Evolutionary conservation across 805 yeast species (phyloP).

Genomic region (Saccharomycopsis fermentans): DNA sequence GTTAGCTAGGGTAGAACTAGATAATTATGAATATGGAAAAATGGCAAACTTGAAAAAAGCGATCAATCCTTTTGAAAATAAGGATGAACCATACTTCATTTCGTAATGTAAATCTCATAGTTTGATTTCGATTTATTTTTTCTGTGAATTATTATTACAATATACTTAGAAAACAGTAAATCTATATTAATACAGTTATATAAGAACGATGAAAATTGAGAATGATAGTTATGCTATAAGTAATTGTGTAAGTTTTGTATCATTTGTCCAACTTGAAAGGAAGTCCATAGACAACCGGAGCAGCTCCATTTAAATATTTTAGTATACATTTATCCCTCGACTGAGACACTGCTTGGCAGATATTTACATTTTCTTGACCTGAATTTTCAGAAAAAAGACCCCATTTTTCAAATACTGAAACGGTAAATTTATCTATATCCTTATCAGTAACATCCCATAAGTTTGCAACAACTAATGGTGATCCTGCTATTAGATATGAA

Average conservation of each 20-base stretch:
- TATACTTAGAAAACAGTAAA: neutral
- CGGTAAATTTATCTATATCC: slow-evolving; percentile 76
- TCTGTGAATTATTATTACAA: neutral
- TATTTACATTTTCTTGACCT: slow-evolving; percentile 8
- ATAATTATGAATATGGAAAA: slow-evolving; percentile 25
- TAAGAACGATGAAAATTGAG: too few species aligned
- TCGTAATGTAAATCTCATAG: neutral
- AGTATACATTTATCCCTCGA: slow-evolving; percentile 65
- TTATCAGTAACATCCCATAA: slow-evolving; percentile 97
- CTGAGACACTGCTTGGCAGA: slow-evolving; percentile 46
- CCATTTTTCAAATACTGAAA: slow-evolving; percentile 52
- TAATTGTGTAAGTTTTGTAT: neutral
- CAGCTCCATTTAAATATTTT: slow-evolving; percentile 77
- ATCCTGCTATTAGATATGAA: slow-evolving; percentile 69
- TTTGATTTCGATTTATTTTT: neutral
- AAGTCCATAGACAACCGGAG: slow-evolving; percentile 84
- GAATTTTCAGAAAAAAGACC: slow-evolving; percentile 35
- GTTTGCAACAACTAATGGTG: slow-evolving; percentile 75
- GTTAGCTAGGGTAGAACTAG: slow-evolving; percentile 56
- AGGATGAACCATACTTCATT: slow-evolving; percentile 45
- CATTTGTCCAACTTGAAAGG: slow-evolving; percentile 35
- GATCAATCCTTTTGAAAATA: slow-evolving; percentile 59
- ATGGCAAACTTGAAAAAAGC: slow-evolving; percentile 62
- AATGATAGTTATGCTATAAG: neutral
- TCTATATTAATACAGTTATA: too few species aligned